Base-by-base conservation (phyloP, 805 yeast species). In the Metschnikowia kunwiensis region DNA sequence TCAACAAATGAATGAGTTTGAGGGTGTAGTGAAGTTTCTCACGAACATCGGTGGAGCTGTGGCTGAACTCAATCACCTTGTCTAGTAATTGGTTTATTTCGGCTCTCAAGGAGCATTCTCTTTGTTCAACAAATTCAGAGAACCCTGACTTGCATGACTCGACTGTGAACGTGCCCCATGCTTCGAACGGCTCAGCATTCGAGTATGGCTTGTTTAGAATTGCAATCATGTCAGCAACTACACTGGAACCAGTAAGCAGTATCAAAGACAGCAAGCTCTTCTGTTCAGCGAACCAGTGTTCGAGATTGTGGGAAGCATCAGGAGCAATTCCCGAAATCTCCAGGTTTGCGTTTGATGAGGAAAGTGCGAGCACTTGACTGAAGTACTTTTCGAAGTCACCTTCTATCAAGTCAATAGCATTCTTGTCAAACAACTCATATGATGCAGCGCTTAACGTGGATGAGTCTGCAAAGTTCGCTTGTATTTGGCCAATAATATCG, bases 321-420 rank as follows among this genome's bases (percentile, higher is more conserved):
- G 23, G n/a, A 7, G 12, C 29, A 14, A 11, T 11, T 4, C 12
- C 10, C 7, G 20, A 14, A 2, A 12, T 24, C 3, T 17, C 16
- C n/a, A 24, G 6, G 7, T 28, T 24, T 19, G 33, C 27, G 16
- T 27, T 13, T 4, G 33, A 27, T 4, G 50, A 38, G 4, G 44
- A 36, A 16, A 40, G 20, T 2, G 27, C 23, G 5, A 48, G 28
- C 3, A 43, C 41, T n/a, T 33, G 30, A 7, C 45, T 41, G 20
- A 64, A 54, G 37, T 67, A 67, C 7, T 36, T 24, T 13, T 54
- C 55, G 30, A 63, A 43, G 35, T 63, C 56, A 8, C 38, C 37
- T 24, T 61, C 65, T 34, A 64, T 58, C 15, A 57, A 32, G 3
- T 42, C 47, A 4, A 38, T 30, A 3, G 32, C 18, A 11, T 43